A percentile compares a stretch with the other conserved stretches of the same genome.
phyloP scores from a whole-genome alignment of 1,284 basidiomycete genomes.

The Porodaedalea pini region DNA sequence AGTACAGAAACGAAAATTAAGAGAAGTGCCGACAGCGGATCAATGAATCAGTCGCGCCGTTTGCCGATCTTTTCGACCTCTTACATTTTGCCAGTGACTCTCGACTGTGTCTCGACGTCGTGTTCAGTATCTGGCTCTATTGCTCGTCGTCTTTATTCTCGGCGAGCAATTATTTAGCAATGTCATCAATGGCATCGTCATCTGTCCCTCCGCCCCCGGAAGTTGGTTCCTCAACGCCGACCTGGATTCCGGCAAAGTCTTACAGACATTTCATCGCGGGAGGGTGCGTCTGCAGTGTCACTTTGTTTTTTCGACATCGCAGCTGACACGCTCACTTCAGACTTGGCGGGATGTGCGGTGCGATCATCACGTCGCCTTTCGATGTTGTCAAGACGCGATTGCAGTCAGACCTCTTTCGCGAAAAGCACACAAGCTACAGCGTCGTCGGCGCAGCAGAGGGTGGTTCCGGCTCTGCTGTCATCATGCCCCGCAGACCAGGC shows the following conservation, averaged over 20 bases:
- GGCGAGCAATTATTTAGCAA: background rate
- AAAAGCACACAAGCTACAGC: conserved; percentile 47
- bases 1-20: background rate
- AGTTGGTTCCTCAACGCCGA: conserved; percentile 32
- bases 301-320: background rate
- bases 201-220: conserved; percentile 24
- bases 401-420: conserved; percentile 85
- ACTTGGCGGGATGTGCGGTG: conserved; percentile 96
- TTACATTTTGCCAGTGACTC: conserved; percentile 2
- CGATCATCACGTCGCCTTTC: conserved; percentile 94
- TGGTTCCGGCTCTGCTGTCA: conserved; percentile 37
- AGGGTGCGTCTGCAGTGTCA: conserved; percentile 55
- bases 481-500: conserved; percentile 40
- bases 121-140: background rate
- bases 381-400: conserved; percentile 98
- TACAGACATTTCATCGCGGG: conserved; percentile 85
- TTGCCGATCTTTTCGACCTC: background rate
- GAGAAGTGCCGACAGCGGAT: background rate
- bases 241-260: conserved; percentile 67
- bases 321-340: conserved; percentile 39
- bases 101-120: background rate
- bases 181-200: conserved; percentile 24
- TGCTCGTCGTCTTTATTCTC: background rate
- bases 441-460: conserved; percentile 42
- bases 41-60: background rate